A percentile compares a stretch with the other conserved stretches of the same genome.
phyloP scores from a whole-genome alignment of 1,284 basidiomycete genomes.

The Leccinum solheimii region DNA sequence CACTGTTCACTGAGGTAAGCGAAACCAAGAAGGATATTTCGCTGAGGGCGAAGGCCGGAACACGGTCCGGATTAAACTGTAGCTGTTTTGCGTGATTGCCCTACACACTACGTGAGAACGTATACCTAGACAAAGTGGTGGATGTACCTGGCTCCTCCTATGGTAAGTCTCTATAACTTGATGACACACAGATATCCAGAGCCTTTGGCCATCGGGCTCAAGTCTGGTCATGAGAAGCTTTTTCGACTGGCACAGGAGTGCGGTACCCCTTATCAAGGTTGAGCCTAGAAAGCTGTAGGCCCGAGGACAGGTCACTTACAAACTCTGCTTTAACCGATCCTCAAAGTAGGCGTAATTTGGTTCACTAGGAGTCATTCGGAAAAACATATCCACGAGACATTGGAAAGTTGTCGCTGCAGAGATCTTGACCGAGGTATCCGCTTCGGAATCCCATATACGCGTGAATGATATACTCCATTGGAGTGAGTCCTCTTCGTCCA shows the following conservation, averaged over 20 bases:
- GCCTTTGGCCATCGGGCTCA: slow-evolving; percentile 60
- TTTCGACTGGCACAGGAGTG: slow-evolving; percentile 55
- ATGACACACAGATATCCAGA: slow-evolving; percentile 65
- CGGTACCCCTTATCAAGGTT: slow-evolving; percentile 46
- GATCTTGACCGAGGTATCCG: slow-evolving; percentile 65
- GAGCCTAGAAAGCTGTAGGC: slow-evolving; percentile 1
- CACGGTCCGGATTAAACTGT: slow-evolving; percentile 51
- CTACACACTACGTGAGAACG: slow-evolving; percentile 30
- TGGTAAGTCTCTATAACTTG: slow-evolving; percentile 60
- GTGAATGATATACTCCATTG: slow-evolving; percentile 49
- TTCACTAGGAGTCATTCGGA: slow-evolving; percentile 43
- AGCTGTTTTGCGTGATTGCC: slow-evolving; percentile 46
- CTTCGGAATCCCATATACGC: slow-evolving; percentile 59
- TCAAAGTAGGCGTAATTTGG: slow-evolving; percentile 36
- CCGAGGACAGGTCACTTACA: slow-evolving; percentile 21
- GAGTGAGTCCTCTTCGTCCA: slow-evolving; percentile 38
- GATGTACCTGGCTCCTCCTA: slow-evolving; percentile 47
- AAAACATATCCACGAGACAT: slow-evolving; percentile 46
- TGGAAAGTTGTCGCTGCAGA: slow-evolving; percentile 52
- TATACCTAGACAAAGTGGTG: background rate
- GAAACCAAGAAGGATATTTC: slow-evolving; percentile 73
- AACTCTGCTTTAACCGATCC: slow-evolving; percentile 38
- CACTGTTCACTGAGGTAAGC: slow-evolving; percentile 65
- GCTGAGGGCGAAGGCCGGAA: slow-evolving; percentile 61
- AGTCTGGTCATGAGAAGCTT: slow-evolving; percentile 58